Evolutionary conservation across 108 stramenopile genomes (phyloP).

Genomic region (Pseudonitzschia delicatissima): DNA sequence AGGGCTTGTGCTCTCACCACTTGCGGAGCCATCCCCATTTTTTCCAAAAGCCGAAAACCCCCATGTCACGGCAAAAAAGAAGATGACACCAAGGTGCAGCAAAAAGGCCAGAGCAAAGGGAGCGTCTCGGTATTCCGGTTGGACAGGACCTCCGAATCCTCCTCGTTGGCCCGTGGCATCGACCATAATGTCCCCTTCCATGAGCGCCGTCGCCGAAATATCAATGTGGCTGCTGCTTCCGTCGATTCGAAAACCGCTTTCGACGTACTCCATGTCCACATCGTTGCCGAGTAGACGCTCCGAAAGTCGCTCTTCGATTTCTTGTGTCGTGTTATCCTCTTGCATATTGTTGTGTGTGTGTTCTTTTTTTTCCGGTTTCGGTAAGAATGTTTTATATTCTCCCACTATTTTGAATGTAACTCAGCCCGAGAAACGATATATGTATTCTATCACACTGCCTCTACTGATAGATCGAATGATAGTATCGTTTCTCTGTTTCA

Average conservation of each 20-base stretch:
- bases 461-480: no score
- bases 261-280: background rate
- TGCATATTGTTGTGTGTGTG: background rate
- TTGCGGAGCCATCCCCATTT: no score
- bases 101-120: slow-evolving; percentile 56
- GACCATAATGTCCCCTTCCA: slow-evolving; percentile 1
- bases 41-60: slow-evolving; percentile 16
- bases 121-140: slow-evolving; percentile 40
- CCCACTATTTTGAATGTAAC: no score
- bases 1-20: background rate
- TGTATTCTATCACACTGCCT: no score
- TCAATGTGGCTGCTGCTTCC: background rate
- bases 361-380: background rate
- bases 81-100: slow-evolving; percentile 25
- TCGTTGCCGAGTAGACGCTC: slow-evolving; percentile 6
- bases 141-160: slow-evolving; percentile 16
- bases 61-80: slow-evolving; percentile 24
- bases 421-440: no score
- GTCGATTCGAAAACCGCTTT: background rate
- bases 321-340: slow-evolving; percentile 6
- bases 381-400: no score
- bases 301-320: slow-evolving; percentile 8
- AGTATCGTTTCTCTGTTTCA: background rate
- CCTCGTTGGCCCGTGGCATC: background rate
- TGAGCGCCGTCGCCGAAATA: background rate